Base-by-base conservation (phyloP, 129 eudicot species). In the Deinandra increscens region DNA sequence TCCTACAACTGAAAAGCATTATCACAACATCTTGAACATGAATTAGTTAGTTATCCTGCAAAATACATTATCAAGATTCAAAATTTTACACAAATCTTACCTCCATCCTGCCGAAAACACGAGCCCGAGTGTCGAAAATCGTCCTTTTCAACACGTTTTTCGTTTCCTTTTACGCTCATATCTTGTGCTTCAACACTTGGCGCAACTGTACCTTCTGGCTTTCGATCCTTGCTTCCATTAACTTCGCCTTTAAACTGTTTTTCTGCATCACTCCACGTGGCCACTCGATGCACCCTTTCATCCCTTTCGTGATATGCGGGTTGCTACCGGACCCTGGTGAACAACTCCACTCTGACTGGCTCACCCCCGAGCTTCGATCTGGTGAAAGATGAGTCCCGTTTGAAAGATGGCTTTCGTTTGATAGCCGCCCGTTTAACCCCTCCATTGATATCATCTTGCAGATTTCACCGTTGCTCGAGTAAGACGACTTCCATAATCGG, bases 271-370 rank as follows among this genome's bases (percentile, higher is more conserved):
- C 80, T 1, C 87, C 84, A 23, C 84, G 86, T 36, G 97, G 96
- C 97, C 97, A 88, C 61, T 91, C 96, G 1, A 92, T 89, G 82
- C 96, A 89, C 51, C 98, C 98, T 78, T 91, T 91, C 87, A 84
- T 85, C 31, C 86, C 96, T 38, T 84, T 81, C n/a, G 67, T 80
- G 31, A 84, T 65, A 1, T 85, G 93, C 26, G 86, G 86, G 64
- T 88, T 84, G 65, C 71, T 55, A 5, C 83, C 84, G 0, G 88
- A 83, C 34, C 87, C 98, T 0, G 98, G 98, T 60, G 96, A 86
- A 60, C 88, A 85, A 66, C 91, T 83, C 95, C 96, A 88, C 19
- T 85, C 95, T 2, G 78, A 72, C 5, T 84, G 79, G 37, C 97
- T 84, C 38, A 74, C 64, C 54, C 84, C 85, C 0, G 87, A 82